Evolutionary conservation across 2,329 filamentous ascomycete genomes (phyloP).

Genomic region (Fusarium fracticaudum): DNA sequence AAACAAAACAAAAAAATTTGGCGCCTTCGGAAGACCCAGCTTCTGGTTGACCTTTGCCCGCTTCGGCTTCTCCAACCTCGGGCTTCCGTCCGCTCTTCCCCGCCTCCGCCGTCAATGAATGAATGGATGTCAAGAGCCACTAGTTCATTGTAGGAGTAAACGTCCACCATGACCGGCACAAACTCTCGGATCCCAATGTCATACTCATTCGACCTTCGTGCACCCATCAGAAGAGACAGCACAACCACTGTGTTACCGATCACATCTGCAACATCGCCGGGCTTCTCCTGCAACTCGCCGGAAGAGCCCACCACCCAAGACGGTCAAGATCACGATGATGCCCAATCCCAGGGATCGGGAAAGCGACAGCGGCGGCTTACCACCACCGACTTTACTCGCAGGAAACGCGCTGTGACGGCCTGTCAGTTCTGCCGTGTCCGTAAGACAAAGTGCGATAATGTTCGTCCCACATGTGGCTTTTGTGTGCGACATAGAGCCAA

Average conservation of each 20-base stretch:
- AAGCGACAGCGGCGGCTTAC: background rate
- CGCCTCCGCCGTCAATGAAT: background rate
- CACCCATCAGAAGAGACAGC: background rate
- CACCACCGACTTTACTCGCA: conserved; percentile 7
- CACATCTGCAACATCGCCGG: background rate
- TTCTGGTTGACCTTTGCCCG: background rate
- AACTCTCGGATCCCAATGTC: background rate
- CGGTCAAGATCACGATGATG: background rate
- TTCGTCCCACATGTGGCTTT: conserved; percentile 14
- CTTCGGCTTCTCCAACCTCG: background rate
- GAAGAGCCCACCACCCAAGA: background rate
- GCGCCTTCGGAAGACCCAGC: background rate
- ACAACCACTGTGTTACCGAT: background rate
- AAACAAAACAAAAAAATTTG: background rate
- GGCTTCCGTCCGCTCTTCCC: background rate
- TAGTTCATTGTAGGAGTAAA: background rate
- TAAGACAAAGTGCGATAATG: conserved; percentile 29
- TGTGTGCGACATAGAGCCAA: conserved; percentile 15
- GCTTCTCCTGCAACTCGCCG: background rate
- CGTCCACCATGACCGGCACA: background rate
- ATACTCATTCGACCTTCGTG: background rate
- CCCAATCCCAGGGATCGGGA: background rate
- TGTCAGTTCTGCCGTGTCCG: conserved; percentile 30
- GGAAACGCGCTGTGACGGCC: conserved; percentile 14
- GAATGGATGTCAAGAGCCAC: background rate